These are phyloP conservation scores for Neocatenulostroma microsporum DNA, from an alignment of 2,329 filamentous ascomycete genomes.

Conservation along the genomic window DNA sequence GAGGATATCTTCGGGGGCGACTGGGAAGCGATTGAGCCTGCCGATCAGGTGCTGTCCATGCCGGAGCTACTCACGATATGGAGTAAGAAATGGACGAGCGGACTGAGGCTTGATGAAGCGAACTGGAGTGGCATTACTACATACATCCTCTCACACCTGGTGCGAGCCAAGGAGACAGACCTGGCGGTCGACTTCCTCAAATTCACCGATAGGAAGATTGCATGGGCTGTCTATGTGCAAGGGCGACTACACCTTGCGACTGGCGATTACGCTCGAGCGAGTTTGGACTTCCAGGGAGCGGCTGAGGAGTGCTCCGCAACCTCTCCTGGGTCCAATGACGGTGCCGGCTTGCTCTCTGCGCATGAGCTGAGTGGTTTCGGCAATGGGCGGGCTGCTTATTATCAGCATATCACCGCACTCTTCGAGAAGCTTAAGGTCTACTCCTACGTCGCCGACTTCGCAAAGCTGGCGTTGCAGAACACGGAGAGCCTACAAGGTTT, in stretches of 20 bases:
- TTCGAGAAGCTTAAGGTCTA: conserved; percentile 72
- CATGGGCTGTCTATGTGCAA: conserved; percentile 68
- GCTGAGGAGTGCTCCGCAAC: conserved; percentile 30
- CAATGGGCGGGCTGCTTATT: conserved; percentile 73
- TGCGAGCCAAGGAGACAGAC: conserved; percentile 36
- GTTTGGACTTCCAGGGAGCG: conserved; percentile 70
- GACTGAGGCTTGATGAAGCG: conserved; percentile 29
- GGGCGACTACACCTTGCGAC: conserved; percentile 68
- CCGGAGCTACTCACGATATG: conserved; percentile 37
- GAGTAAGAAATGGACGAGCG: conserved; percentile 39
- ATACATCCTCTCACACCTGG: conserved; percentile 38
- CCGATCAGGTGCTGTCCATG: conserved; percentile 12
- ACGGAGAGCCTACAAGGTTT: conserved; percentile 17
- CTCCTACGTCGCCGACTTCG: conserved; percentile 77
- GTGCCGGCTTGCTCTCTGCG: conserved; percentile 61
- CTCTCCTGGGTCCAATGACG: conserved; percentile 21
- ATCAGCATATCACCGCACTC: conserved; percentile 73
- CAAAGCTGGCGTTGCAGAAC: conserved; percentile 38
- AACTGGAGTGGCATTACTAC: conserved; percentile 32
- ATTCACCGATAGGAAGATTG: conserved; percentile 42
- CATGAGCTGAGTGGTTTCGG: conserved; percentile 61
- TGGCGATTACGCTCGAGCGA: conserved; percentile 65
- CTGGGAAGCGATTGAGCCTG: conserved; percentile 26
- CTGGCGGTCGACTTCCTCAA: conserved; percentile 59
- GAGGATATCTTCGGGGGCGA: conserved; percentile 36